Conservation (phyloP, 192 early-diverging fungal species). For the Paraglomus occultum region DNA sequence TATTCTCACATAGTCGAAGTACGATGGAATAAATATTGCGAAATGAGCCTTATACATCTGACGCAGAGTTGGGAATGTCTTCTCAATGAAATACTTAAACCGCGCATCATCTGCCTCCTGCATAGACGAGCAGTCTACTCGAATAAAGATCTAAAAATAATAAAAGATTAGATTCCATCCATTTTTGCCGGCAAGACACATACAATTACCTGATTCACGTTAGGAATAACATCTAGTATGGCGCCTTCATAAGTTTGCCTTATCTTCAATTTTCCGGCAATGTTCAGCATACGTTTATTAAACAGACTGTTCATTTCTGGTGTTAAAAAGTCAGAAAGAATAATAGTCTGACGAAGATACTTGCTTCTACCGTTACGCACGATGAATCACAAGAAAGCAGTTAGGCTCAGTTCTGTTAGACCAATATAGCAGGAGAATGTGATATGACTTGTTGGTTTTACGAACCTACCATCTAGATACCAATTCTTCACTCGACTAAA, state of each 20-base stretch:
- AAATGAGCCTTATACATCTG: slow-evolving; percentile 48
- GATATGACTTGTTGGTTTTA: not conserved
- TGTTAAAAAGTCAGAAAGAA: slow-evolving; percentile 76
- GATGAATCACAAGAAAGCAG: not conserved
- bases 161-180: not conserved
- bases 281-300: slow-evolving; percentile 61
- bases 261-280: slow-evolving; percentile 73
- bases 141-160: slow-evolving; percentile 59
- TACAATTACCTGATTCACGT: slow-evolving; percentile 66
- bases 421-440: not conserved
- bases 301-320: slow-evolving; percentile 93
- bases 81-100: slow-evolving; percentile 82
- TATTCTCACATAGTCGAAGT: slow-evolving; percentile 95
- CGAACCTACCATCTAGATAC: slow-evolving; percentile 76
- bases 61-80: slow-evolving; percentile 31
- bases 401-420: not conserved
- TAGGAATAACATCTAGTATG: slow-evolving; percentile 74
- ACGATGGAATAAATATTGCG: slow-evolving; percentile 86
- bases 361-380: slow-evolving; percentile 46
- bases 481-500: slow-evolving; percentile 89
- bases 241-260: slow-evolving; percentile 62
- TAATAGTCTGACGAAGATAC: slow-evolving; percentile 85
- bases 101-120: slow-evolving; percentile 70
- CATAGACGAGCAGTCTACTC: slow-evolving; percentile 61
- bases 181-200: not conserved